A percentile compares a stretch with the other conserved stretches of the same genome.
These are phyloP conservation scores for Paracorniculantispora psalliotae DNA, from an alignment of 2,329 filamentous ascomycete genomes.

Conservation along the genomic window DNA sequence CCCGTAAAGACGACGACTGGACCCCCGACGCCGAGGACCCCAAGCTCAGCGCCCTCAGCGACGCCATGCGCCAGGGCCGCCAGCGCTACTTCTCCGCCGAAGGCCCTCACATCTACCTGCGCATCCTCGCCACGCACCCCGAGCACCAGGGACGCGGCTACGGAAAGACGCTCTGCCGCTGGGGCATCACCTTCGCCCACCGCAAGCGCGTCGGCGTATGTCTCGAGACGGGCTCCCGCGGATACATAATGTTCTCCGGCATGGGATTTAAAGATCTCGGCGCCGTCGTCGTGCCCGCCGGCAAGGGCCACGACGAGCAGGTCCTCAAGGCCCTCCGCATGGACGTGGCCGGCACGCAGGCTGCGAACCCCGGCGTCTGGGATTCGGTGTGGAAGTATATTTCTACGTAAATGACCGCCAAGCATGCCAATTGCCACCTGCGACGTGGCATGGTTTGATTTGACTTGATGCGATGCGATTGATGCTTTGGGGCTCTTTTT, in stretches of 20 bases:
- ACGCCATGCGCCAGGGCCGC: constrained; percentile 3
- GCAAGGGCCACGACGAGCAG: constrained; percentile 10
- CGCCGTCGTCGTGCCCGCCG: constrained; percentile 11
- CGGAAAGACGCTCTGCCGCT: constrained; percentile 14
- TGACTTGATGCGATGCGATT: too few relatives aligned
- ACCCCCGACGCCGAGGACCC: background rate
- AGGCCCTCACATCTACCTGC: constrained; percentile 14
- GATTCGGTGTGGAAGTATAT: constrained; percentile 10
- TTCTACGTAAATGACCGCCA: background rate
- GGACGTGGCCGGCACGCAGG: background rate
- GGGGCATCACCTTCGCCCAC: constrained; percentile 10
- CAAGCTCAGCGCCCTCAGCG: background rate
- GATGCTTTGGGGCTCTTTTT: background rate
- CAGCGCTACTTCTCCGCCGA: constrained; percentile 1
- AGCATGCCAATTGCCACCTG: too few relatives aligned
- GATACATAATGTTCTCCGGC: constrained; percentile 18
- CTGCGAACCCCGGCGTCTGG: background rate
- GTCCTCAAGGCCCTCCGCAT: constrained; percentile 14
- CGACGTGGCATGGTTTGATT: too few relatives aligned
- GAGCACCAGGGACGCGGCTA: constrained; percentile 16
- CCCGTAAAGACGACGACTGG: background rate
- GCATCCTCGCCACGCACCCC: constrained; percentile 16
- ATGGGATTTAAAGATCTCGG: constrained; percentile 17
- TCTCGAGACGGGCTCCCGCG: constrained; percentile 13
- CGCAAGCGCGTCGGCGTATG: constrained; percentile 9